Base-by-base conservation (phyloP, 768 basidiomycete genomes). In the Tulasnella sp. region DNA sequence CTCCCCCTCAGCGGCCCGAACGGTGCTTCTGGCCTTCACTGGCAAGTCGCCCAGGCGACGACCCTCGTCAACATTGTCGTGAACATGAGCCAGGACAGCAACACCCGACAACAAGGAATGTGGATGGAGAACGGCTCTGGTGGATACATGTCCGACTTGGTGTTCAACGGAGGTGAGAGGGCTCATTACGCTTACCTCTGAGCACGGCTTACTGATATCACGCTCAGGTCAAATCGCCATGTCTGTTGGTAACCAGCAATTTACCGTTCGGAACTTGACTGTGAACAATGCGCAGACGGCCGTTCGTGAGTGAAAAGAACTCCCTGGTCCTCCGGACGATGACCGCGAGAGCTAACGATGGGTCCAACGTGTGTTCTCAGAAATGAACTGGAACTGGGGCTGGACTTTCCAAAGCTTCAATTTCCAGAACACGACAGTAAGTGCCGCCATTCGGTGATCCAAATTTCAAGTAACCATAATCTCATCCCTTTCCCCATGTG, bases 31-130 rank as follows among this genome's bases (percentile, higher is more conserved):
- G 91, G 88, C 67, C 84, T 94, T 42, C 92, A 94, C 80, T 94
- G 92, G 92, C 92, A 94, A 83, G 90, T 93, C 34, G 88, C 93
- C 0, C 92, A 94, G 81, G 86, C 90, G 15, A 93, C 93, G 0
- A 91, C 90, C 0, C 82, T 94, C 70, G 85, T 89, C 77, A 93
- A 93, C 81, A 87, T 94, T 77, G 86, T 88, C 19, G 86, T 93
- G 73, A 82, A 91, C 77, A 91, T 93, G 91, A 91, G 90, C 17
- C 86, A 86, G n/a, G 89, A 85, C 12, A 78, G 86, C 34, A 86
- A 88, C 75, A 92, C 88, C 6, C 86, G 86, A 9, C 92, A 93
- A 39, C 88, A 90, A 86, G 91, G 91, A 89, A 83, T 42, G 78
- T 78, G 12, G n/a, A 25, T 71, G 76, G 76, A 77, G 38, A 77